These are phyloP conservation scores for Candida saitoana DNA, from an alignment of 805 yeast species.

Conservation along the genomic window DNA sequence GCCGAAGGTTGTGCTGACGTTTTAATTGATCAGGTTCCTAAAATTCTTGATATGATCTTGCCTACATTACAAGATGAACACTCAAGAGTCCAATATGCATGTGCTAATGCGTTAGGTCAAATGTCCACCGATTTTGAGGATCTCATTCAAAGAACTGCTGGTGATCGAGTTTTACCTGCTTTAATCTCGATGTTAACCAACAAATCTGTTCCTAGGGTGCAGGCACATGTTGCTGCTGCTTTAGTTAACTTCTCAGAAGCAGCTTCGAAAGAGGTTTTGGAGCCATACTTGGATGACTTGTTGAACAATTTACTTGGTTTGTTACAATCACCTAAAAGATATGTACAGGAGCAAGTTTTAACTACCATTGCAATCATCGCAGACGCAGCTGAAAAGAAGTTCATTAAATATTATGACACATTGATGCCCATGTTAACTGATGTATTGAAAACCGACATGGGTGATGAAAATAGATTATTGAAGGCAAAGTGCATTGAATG, in stretches of 20 bases:
- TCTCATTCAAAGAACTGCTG: slow-evolving; percentile 75
- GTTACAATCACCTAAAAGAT: slow-evolving; percentile 80
- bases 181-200: slow-evolving; percentile 74
- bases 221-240: slow-evolving; percentile 98
- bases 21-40: slow-evolving; percentile 74
- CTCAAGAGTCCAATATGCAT: slow-evolving; percentile 93
- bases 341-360: slow-evolving; percentile 94
- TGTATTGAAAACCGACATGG: slow-evolving; percentile 75
- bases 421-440: slow-evolving; percentile 84
- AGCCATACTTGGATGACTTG: slow-evolving; percentile 86
- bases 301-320: slow-evolving; percentile 69
- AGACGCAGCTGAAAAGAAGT: slow-evolving; percentile 87
- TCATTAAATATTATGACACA: slow-evolving; percentile 88
- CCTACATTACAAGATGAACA: slow-evolving; percentile 85
- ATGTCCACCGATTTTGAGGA: slow-evolving; percentile 96
- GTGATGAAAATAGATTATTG: slow-evolving; percentile 69
- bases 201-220: slow-evolving; percentile 83
- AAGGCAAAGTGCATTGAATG: slow-evolving; percentile 96
- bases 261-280: slow-evolving; percentile 80
- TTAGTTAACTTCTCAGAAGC: slow-evolving; percentile 92
- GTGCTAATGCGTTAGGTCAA: slow-evolving; percentile 96
- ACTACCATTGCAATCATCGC: slow-evolving; percentile 97
- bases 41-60: slow-evolving; percentile 75
- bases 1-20: slow-evolving; percentile 97
- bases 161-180: slow-evolving; percentile 79